Evolutionary conservation across 164 flowering plant species (phyloP).

Genomic region (Kingdonia uniflora): DNA sequence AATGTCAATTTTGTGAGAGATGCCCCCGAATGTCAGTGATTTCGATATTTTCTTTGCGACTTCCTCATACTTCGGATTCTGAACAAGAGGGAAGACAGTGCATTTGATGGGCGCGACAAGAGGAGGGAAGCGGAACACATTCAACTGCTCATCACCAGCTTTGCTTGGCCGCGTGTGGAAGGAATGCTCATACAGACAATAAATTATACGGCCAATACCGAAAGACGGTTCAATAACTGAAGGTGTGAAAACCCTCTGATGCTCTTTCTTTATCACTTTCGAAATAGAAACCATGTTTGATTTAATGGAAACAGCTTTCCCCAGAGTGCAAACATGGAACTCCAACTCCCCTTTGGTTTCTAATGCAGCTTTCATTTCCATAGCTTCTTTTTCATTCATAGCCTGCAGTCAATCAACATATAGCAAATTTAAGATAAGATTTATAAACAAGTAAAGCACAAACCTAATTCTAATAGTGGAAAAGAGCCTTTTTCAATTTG

Average conservation of each 20-base stretch:
- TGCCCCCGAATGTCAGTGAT: constrained; percentile 57
- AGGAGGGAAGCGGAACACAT: constrained; percentile 57
- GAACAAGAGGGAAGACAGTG: constrained; percentile 89
- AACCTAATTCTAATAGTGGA: no score
- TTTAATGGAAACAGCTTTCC: constrained; percentile 39
- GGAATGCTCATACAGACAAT: constrained; percentile 85
- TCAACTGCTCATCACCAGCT: constrained; percentile 77
- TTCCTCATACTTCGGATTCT: constrained; percentile 62
- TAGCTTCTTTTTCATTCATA: constrained; percentile 57
- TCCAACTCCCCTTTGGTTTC: constrained; percentile 52
- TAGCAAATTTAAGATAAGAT: background rate
- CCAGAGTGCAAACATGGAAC: constrained; percentile 55
- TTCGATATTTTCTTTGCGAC: constrained; percentile 61
- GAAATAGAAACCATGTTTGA: constrained; percentile 55
- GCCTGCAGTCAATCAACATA: constrained; percentile 26
- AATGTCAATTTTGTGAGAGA: constrained; percentile 79
- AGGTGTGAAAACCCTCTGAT: constrained; percentile 83
- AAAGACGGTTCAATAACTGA: constrained; percentile 97
- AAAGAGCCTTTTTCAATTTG: no score
- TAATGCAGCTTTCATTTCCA: constrained; percentile 58
- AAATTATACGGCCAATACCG: constrained; percentile 96
- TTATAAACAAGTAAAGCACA: background rate
- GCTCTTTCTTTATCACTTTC: constrained; percentile 56
- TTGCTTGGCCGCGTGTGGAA: constrained; percentile 81
- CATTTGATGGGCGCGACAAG: constrained; percentile 79